phyloP scores from a whole-genome alignment of 352 stramenopile species.

The Globisporangium irregulare region DNA sequence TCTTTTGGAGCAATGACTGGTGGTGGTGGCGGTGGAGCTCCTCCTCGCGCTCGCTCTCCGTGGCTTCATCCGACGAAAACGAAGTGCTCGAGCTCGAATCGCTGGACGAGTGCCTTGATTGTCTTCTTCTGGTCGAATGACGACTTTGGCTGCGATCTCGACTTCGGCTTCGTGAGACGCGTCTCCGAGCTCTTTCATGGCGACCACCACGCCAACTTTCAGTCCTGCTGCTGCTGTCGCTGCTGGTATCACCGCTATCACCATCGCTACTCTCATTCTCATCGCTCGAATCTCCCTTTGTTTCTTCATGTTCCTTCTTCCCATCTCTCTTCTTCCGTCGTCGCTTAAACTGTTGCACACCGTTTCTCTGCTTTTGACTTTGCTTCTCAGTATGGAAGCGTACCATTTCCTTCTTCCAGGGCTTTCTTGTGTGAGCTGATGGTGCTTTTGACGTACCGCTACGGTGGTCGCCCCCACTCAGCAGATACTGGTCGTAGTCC shows the following conservation, averaged over 20 bases:
- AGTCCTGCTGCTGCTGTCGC: not conserved
- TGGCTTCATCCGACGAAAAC: conserved; percentile 10
- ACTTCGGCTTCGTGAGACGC: conserved; percentile 2
- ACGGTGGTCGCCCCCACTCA: not conserved
- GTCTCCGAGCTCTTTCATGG: not conserved
- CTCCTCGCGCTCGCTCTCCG: conserved; percentile 11
- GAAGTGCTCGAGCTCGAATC: not conserved
- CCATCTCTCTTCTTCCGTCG: not conserved
- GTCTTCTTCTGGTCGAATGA: not conserved
- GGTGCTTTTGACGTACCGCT: conserved; percentile 2
- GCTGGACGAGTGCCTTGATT: not conserved
- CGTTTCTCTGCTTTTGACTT: not conserved
- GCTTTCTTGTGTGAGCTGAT: not conserved
- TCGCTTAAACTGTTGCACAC: not conserved
- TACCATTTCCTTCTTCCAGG: conserved; percentile 12
- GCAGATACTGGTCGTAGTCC: conserved; percentile 57
- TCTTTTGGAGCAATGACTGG: not conserved
- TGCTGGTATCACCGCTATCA: not conserved
- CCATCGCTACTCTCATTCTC: not conserved
- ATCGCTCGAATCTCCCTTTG: conserved; percentile 11
- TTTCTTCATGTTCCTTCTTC: not conserved
- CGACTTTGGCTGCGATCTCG: not conserved
- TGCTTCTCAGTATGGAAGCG: conserved; percentile 7
- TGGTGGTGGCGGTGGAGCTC: conserved; percentile 5
- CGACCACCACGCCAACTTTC: not conserved